These are phyloP conservation scores for Colletotrichum lindemuthianum DNA, from an alignment of 2,329 filamentous ascomycete genomes.

Conservation along the genomic window DNA sequence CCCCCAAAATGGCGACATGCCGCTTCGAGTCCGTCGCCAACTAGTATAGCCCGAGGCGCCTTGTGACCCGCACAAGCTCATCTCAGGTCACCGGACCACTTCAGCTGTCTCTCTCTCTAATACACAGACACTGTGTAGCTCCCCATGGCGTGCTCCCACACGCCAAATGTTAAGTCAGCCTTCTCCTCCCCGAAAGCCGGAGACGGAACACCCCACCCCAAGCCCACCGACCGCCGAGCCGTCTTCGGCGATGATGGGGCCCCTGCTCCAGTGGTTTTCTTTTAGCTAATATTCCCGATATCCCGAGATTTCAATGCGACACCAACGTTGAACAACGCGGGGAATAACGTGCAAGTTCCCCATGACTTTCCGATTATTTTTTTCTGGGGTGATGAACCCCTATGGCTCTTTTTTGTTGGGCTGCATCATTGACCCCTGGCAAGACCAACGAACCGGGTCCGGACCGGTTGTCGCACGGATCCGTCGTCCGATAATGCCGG, in stretches of 20 bases:
- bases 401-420: background rate
- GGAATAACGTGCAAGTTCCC: background rate
- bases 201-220: conserved; percentile 32
- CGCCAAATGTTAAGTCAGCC: background rate
- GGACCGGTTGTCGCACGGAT: conserved; percentile 13
- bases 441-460: background rate
- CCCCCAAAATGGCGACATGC: too few relatives aligned
- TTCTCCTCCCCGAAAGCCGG: conserved; percentile 26
- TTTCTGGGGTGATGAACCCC: background rate
- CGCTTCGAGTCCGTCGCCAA: too few relatives aligned
- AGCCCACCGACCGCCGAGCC: conserved; percentile 25
- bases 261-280: conserved; percentile 5
- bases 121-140: background rate
- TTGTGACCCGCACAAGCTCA: too few relatives aligned
- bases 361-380: background rate
- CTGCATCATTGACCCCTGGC: background rate
- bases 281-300: conserved; percentile 30
- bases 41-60: too few relatives aligned
- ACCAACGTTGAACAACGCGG: conserved; percentile 4
- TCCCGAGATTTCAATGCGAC: conserved; percentile 8
- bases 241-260: conserved; percentile 21
- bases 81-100: too few relatives aligned
- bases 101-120: too few relatives aligned
- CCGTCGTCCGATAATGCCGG: conserved; percentile 1
- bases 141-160: conserved; percentile 7